These are phyloP conservation scores for Lasiosphaeris hirsuta DNA, from an alignment of 495 filamentous ascomycete species.

Conservation along the genomic window DNA sequence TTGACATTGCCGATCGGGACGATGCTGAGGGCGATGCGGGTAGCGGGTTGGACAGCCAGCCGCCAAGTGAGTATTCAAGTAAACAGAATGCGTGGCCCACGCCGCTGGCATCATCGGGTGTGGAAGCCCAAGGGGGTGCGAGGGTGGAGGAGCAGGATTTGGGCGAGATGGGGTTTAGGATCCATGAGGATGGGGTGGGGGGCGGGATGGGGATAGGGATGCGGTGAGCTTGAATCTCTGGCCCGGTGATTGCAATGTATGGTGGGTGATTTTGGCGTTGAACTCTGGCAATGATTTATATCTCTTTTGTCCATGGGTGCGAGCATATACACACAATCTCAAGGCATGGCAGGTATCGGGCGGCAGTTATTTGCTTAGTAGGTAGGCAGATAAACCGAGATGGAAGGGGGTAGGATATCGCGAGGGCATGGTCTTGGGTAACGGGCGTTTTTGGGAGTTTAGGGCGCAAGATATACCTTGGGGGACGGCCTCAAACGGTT, in stretches of 20 bases:
- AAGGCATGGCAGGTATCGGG: background rate
- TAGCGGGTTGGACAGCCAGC: slow-evolving; percentile 18
- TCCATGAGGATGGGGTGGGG: slow-evolving; percentile 27
- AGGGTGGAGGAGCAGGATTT: background rate
- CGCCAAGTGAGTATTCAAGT: slow-evolving; percentile 34
- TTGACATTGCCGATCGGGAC: slow-evolving; percentile 2
- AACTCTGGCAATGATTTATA: background rate
- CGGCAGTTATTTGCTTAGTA: too few relatives aligned
- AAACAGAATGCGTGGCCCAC: slow-evolving; percentile 13
- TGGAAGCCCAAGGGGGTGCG: slow-evolving; percentile 1
- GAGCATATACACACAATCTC: background rate
- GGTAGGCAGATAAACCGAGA: too few relatives aligned
- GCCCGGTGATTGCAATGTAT: background rate
- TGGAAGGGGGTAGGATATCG: too few relatives aligned
- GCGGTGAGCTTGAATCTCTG: background rate
- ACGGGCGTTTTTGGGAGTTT: too few relatives aligned
- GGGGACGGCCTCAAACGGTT: too few relatives aligned
- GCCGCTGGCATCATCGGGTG: background rate
- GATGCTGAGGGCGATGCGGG: slow-evolving; percentile 10
- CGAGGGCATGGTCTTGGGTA: too few relatives aligned
- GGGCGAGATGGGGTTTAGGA: slow-evolving; percentile 21
- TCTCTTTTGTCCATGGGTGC: background rate
- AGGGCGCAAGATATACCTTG: too few relatives aligned
- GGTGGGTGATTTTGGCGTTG: background rate
- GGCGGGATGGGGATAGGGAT: background rate